Evolutionary conservation across 2,329 filamentous ascomycete species (phyloP), one percentile per base, ranked within the genome.

Genomic region (Trichoderma atrobrunneum): DNA sequence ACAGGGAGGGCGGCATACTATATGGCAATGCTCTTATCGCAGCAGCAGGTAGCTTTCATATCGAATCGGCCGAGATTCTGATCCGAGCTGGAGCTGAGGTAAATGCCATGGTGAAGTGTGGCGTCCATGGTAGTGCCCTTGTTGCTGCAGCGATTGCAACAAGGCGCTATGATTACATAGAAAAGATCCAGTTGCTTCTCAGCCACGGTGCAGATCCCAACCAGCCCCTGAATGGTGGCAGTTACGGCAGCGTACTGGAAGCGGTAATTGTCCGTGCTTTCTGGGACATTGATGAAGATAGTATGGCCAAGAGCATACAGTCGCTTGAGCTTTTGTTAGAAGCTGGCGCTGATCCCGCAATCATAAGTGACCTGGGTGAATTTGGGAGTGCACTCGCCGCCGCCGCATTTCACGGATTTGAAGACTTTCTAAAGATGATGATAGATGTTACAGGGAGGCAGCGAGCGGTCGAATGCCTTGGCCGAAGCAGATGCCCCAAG

Each of bases 371-470:
- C 11, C 6, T 10, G 6, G 65, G 71, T 3, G 8, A 21, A 1
- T 18, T 64, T 34, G 71, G 71, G 5, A 72, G 71, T 16, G 71
- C 71, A 7, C 48, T 72, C 3, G 59, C 71, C 7, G 59, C 71
- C 18, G 71, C 59, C 21, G 70, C 70, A 18, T 67, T 5, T 14
- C 24, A 3, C n/a, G 70, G 63, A 1, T 5, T 8, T 4, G 56
- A 24, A 28, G 56, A 67, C 3, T 2, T 34, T 3, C n/a, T 72
- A 0, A n/a, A n/a, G 18, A 7, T 21, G 10, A 67, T 72, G 57
- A 26, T 72, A 26, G 28, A 26, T 4, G 36, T 12, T 5, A 28
- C n/a, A 7, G 57, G 56, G 1, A 32, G 7, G 14, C 43, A 62
- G 0, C 39, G 14, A 12, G 63, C 70, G 16, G 26, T 72, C 3